phyloP scores from a whole-genome alignment of 2,329 filamentous ascomycete genomes.

The Elsinoe fawcettii region DNA sequence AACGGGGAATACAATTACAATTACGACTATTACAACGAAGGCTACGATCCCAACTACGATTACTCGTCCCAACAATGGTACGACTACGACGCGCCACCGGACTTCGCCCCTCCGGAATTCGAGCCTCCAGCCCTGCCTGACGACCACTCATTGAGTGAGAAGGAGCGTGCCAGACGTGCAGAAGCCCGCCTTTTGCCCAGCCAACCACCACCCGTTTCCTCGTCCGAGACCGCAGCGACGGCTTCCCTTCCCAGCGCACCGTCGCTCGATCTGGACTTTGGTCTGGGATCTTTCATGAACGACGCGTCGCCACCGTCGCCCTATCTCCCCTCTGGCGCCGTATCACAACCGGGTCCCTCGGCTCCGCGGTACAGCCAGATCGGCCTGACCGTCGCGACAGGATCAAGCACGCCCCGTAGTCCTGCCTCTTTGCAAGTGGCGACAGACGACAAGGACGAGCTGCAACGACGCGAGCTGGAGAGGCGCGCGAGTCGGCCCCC shows the following conservation, averaged over 20 bases:
- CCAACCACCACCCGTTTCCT: constrained; percentile 49
- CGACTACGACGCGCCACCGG: constrained; percentile 11
- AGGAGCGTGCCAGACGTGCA: constrained; percentile 68
- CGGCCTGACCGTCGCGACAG: neutral
- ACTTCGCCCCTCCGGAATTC: constrained; percentile 17
- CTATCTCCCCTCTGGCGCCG: neutral
- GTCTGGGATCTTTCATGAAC: neutral
- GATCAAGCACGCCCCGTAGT: neutral
- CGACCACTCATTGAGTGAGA: constrained; percentile 65
- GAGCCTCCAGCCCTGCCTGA: constrained; percentile 50
- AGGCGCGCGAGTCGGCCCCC: constrained; percentile 37
- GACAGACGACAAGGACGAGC: constrained; percentile 70
- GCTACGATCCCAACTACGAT: constrained; percentile 13
- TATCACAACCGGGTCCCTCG: constrained; percentile 33
- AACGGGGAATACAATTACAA: constrained; percentile 7
- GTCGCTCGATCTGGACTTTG: neutral
- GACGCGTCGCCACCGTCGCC: neutral
- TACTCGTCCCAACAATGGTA: constrained; percentile 36
- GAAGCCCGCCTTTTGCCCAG: constrained; percentile 77
- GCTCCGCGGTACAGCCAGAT: constrained; percentile 32
- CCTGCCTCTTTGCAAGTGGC: constrained; percentile 17
- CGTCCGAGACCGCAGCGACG: constrained; percentile 14
- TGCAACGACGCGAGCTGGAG: constrained; percentile 46
- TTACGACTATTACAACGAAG: constrained; percentile 9
- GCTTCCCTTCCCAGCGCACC: constrained; percentile 12